Evolutionary conservation across 1,284 basidiomycete genomes (phyloP).

Genomic region (Ustilago lituana): DNA sequence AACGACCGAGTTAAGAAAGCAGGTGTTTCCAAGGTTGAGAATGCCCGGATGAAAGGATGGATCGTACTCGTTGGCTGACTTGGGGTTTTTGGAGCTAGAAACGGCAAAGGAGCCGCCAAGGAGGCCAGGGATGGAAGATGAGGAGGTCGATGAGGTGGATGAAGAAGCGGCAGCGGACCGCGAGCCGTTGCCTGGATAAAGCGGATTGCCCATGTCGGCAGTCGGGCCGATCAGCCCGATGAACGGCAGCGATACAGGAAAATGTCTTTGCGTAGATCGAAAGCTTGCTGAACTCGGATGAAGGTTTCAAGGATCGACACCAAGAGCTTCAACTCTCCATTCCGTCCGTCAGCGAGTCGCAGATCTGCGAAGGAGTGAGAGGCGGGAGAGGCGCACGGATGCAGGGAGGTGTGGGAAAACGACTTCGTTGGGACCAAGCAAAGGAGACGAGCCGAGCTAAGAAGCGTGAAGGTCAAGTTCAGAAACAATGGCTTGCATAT

Average conservation of each 20-base stretch:
- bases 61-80: constrained; percentile 63
- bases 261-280: background rate
- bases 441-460: no score
- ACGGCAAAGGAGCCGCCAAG: constrained; percentile 85
- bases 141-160: background rate
- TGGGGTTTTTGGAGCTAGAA: constrained; percentile 76
- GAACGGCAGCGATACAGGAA: background rate
- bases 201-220: constrained; percentile 25
- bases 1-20: constrained; percentile 90
- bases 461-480: no score
- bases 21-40: constrained; percentile 87
- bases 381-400: constrained; percentile 3
- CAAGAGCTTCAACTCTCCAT: background rate
- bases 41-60: constrained; percentile 72
- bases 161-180: constrained; percentile 72
- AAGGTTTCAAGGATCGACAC: no score
- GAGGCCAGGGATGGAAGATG: constrained; percentile 16
- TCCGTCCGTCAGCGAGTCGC: background rate
- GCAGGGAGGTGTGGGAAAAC: no score
- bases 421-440: no score
- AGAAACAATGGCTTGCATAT: no score
- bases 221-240: no score
- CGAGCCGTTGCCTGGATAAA: constrained; percentile 67
- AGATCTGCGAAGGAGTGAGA: background rate
- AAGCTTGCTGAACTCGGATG: background rate